phyloP scores from a whole-genome alignment of 768 basidiomycete genomes.

The Lanmaoa rubissima region DNA sequence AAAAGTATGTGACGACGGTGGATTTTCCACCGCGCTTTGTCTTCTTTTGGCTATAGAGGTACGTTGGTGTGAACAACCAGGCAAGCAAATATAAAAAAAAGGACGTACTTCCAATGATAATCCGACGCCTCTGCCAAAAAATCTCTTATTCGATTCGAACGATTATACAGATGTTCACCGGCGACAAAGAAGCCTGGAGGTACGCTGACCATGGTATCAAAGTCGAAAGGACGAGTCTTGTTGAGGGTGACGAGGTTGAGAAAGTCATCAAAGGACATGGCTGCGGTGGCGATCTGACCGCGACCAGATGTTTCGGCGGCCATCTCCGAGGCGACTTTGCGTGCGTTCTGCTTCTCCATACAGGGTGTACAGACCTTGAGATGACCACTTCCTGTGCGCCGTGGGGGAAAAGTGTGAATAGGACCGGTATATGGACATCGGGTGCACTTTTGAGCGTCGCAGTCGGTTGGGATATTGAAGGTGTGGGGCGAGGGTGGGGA shows the following conservation, averaged over 20 bases:
- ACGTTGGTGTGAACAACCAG: not conserved
- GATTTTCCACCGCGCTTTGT: conserved; percentile 36
- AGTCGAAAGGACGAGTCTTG: conserved; percentile 33
- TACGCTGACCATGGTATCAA: conserved; percentile 36
- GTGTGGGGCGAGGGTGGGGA: conserved; percentile 19
- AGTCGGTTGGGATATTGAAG: conserved; percentile 21
- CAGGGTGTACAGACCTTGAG: conserved; percentile 34
- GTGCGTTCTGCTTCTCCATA: conserved; percentile 36
- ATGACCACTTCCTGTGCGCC: conserved; percentile 30
- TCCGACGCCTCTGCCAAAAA: conserved; percentile 34
- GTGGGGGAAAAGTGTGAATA: conserved; percentile 27
- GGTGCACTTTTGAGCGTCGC: conserved; percentile 30
- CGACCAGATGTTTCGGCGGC: conserved; percentile 29
- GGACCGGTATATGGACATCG: conserved; percentile 33
- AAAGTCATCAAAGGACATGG: conserved; percentile 35
- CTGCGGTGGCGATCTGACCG: conserved; percentile 36
- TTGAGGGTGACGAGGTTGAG: conserved; percentile 33
- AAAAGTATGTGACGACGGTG: conserved; percentile 36
- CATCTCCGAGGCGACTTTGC: conserved; percentile 31
- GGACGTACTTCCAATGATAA: conserved; percentile 36
- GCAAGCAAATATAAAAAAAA: not conserved
- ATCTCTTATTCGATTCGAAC: conserved; percentile 36
- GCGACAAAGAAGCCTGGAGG: conserved; percentile 31
- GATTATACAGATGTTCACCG: conserved; percentile 35
- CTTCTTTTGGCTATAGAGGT: conserved; percentile 29